phyloP scores from a whole-genome alignment of 768 basidiomycete genomes.

The Ramaria sp. region DNA sequence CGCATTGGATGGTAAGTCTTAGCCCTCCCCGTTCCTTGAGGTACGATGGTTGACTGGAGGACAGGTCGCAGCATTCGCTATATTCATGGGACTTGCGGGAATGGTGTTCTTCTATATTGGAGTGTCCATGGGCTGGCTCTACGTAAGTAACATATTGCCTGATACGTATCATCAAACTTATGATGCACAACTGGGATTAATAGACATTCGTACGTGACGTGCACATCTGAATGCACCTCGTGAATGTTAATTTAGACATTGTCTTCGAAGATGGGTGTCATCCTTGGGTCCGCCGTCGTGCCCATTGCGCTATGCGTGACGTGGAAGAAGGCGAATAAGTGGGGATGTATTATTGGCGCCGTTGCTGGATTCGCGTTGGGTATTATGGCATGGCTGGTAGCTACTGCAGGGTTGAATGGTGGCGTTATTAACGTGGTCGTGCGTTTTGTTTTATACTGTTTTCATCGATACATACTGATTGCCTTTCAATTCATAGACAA shows the following conservation, averaged over 20 bases:
- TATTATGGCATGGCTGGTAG: conserved; percentile 76
- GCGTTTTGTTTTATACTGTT: conserved; percentile 16
- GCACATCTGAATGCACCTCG: background rate
- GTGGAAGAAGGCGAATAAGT: conserved; percentile 79
- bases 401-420: conserved; percentile 59
- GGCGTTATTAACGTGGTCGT: conserved; percentile 63
- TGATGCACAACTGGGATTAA: background rate
- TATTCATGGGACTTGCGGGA: conserved; percentile 76
- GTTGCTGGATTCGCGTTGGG: conserved; percentile 59
- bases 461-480: background rate
- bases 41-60: background rate
- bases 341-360: conserved; percentile 71
- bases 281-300: conserved; percentile 75
- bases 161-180: background rate
- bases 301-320: conserved; percentile 81
- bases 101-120: conserved; percentile 85
- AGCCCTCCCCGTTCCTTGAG: background rate
- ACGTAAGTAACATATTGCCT: conserved; percentile 39
- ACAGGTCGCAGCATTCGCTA: conserved; percentile 56
- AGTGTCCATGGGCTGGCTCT: conserved; percentile 90
- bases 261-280: conserved; percentile 60
- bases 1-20: conserved; percentile 47
- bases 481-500: conserved; percentile 23
- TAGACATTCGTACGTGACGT: conserved; percentile 48
- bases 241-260: background rate